These are phyloP conservation scores for Chaetomium tenue DNA, from an alignment of 495 filamentous ascomycete genomes.

Conservation along the genomic window DNA sequence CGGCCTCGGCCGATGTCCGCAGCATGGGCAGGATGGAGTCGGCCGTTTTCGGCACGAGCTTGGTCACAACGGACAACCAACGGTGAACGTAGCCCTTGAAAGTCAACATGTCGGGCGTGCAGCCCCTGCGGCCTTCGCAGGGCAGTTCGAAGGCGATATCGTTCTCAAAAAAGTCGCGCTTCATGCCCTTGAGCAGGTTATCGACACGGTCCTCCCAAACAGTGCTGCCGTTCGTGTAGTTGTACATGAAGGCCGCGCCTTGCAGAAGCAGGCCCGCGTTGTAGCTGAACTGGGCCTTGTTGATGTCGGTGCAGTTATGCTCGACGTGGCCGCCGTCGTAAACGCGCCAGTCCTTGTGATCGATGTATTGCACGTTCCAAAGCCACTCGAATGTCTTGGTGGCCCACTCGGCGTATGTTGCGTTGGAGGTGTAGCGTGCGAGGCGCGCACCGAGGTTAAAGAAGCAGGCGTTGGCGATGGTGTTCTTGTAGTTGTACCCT, in stretches of 20 bases:
- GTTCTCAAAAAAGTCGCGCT: conserved; percentile 57
- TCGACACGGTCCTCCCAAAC: conserved; percentile 59
- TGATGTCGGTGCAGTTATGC: conserved; percentile 60
- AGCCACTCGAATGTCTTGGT: conserved; percentile 74
- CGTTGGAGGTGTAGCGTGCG: conserved; percentile 71
- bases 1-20: conserved; percentile 60
- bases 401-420: conserved; percentile 77
- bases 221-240: conserved; percentile 45
- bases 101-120: conserved; percentile 70
- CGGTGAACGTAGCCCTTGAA: conserved; percentile 81
- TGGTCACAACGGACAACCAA: conserved; percentile 71
- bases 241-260: conserved; percentile 76
- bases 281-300: conserved; percentile 68
- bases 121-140: conserved; percentile 61
- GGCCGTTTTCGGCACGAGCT: conserved; percentile 65
- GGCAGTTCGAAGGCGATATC: conserved; percentile 65
- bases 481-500: conserved; percentile 86
- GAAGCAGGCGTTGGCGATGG: conserved; percentile 62
- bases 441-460: conserved; percentile 79
- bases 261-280: conserved; percentile 71
- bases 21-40: conserved; percentile 60
- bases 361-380: conserved; percentile 59
- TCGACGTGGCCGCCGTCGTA: conserved; percentile 69
- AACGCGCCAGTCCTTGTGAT: conserved; percentile 53
- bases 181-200: conserved; percentile 57